These are phyloP conservation scores for Posidonia oceanica DNA, from an alignment of 116 monocot species.

Conservation along the genomic window DNA sequence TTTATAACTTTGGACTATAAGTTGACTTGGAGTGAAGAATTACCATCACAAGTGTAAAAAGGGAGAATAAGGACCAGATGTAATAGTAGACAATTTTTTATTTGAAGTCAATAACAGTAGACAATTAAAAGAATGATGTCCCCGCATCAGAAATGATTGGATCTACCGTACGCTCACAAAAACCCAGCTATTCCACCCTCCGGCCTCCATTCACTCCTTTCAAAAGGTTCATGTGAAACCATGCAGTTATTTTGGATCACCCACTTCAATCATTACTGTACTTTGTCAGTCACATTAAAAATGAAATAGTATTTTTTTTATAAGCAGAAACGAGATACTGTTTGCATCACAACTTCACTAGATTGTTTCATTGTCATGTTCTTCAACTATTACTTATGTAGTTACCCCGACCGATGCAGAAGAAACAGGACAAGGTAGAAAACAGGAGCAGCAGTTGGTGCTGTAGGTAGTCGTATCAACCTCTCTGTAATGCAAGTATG, in stretches of 20 bases:
- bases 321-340: background rate
- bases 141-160: too few species aligned
- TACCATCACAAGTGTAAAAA: too few species aligned
- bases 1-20: too few species aligned
- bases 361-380: too few species aligned
- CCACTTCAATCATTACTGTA: background rate
- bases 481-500: background rate
- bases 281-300: background rate
- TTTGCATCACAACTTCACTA: background rate
- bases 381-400: too few species aligned
- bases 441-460: background rate
- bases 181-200: background rate
- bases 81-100: too few species aligned
- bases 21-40: too few species aligned
- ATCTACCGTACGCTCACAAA: too few species aligned
- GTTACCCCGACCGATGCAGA: background rate
- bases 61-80: too few species aligned
- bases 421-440: background rate
- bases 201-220: background rate
- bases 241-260: background rate
- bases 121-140: too few species aligned
- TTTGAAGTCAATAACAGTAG: too few species aligned
- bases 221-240: background rate
- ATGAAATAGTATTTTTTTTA: background rate
- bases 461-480: background rate